Evolutionary conservation across 306 rosid genomes (phyloP).

Genomic region (Parietaria judaica): DNA sequence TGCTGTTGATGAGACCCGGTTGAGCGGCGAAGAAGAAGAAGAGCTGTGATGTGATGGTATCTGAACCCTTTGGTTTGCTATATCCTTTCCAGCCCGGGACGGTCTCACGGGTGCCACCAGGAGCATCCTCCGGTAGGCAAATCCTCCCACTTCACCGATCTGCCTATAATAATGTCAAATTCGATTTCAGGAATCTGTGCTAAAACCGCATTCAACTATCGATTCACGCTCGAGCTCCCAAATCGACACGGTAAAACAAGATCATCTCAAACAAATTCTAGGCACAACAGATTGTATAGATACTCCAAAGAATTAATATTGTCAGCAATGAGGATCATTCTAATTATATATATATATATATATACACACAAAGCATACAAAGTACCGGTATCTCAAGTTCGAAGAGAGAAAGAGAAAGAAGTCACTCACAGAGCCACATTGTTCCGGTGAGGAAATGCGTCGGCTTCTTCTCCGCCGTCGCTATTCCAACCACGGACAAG

Average conservation of each 20-base stretch:
- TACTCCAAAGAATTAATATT: neutral
- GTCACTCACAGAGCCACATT: slow-evolving; percentile 58
- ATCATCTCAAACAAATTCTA: neutral
- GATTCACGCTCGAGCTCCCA: neutral
- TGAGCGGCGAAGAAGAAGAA: slow-evolving; percentile 20
- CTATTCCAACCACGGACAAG: slow-evolving; percentile 53
- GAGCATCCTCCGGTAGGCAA: slow-evolving; percentile 30
- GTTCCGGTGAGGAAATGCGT: slow-evolving; percentile 64
- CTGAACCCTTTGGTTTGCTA: slow-evolving; percentile 8
- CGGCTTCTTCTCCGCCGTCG: slow-evolving; percentile 28
- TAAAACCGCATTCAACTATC: neutral
- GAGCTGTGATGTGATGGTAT: slow-evolving; percentile 15
- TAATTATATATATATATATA: too few species aligned
- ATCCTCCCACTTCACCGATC: slow-evolving; percentile 15
- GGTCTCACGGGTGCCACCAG: slow-evolving; percentile 20
- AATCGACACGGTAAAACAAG: neutral
- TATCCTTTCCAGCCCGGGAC: slow-evolving; percentile 5
- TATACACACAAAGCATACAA: too few species aligned
- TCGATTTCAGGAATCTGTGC: slow-evolving; percentile 7
- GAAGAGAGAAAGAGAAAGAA: neutral
- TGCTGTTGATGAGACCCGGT: slow-evolving; percentile 12
- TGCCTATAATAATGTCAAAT: slow-evolving; percentile 33
- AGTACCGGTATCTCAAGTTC: too few species aligned
- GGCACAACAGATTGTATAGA: too few species aligned
- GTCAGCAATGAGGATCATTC: neutral